These are phyloP conservation scores for Daldinia childiae DNA, from an alignment of 495 filamentous ascomycete genomes.

Conservation along the genomic window DNA sequence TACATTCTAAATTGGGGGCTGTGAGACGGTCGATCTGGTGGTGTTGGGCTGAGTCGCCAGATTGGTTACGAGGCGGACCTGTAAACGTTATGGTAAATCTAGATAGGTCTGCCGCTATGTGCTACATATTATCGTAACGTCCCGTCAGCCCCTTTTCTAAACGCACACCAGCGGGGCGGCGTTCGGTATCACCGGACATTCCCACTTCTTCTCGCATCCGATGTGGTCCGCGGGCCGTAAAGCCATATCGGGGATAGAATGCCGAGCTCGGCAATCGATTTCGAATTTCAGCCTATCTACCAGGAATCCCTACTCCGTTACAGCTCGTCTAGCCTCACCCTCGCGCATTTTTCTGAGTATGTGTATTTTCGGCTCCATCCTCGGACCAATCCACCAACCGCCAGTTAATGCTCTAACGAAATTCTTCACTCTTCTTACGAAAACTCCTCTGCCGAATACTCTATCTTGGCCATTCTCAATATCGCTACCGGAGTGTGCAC, in stretches of 20 bases:
- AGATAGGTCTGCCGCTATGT: conserved; percentile 1
- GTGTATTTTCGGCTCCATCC: conserved; percentile 67
- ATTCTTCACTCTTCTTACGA: conserved; percentile 46
- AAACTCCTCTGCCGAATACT: conserved; percentile 48
- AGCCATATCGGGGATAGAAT: conserved; percentile 37
- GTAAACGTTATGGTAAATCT: conserved; percentile 31
- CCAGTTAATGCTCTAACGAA: conserved; percentile 53
- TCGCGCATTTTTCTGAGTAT: conserved; percentile 61
- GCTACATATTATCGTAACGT: conserved; percentile 37
- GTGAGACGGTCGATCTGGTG: conserved; percentile 23
- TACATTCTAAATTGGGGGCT: conserved; percentile 33
- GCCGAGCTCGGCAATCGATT: conserved; percentile 25
- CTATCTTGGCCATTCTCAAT: conserved; percentile 44
- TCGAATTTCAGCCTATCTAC: conserved; percentile 34
- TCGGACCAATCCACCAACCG: conserved; percentile 71
- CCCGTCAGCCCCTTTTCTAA: conserved; percentile 34
- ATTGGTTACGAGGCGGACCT: conserved; percentile 18
- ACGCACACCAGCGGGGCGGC: conserved; percentile 18
- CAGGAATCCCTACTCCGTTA: conserved; percentile 34
- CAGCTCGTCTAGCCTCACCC: conserved; percentile 44
- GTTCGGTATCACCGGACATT: conserved; percentile 11
- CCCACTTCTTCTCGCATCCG: conserved; percentile 12
- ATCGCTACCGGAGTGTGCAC: conserved; percentile 31
- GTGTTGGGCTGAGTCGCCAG: conserved; percentile 24
- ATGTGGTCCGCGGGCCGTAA: conserved; percentile 27